These are phyloP conservation scores for Serpula lacrymans DNA, from an alignment of 768 basidiomycete genomes.

Conservation along the genomic window DNA sequence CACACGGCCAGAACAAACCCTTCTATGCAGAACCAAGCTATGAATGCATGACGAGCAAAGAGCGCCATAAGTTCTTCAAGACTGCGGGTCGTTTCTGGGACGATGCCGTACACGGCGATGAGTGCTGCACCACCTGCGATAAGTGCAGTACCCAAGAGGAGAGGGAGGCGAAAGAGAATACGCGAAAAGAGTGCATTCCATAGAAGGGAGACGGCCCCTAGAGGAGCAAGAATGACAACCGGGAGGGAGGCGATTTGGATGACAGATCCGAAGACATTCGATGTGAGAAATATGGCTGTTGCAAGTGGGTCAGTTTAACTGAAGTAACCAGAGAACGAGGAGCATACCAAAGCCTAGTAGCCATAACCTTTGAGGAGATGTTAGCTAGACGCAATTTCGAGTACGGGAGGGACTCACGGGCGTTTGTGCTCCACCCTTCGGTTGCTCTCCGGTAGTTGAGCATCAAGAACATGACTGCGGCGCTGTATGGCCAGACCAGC, in stretches of 20 bases:
- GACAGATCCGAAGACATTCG: slow-evolving; percentile 83
- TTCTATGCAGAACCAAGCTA: slow-evolving; percentile 77
- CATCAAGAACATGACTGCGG: slow-evolving; percentile 87
- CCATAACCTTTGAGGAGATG: too few relatives aligned
- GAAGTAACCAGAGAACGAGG: neutral
- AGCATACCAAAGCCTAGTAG: neutral
- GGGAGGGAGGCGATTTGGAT: slow-evolving; percentile 93
- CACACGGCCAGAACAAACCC: slow-evolving; percentile 55
- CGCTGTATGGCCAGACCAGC: slow-evolving; percentile 90
- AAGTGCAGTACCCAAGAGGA: slow-evolving; percentile 82
- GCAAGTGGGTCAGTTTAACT: slow-evolving; percentile 2
- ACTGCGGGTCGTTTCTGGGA: slow-evolving; percentile 82
- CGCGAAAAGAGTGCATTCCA: slow-evolving; percentile 94
- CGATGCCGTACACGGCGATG: slow-evolving; percentile 89
- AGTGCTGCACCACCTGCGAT: slow-evolving; percentile 87
- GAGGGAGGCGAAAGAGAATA: slow-evolving; percentile 75
- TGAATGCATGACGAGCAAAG: slow-evolving; percentile 72
- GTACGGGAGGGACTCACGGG: slow-evolving; percentile 60
- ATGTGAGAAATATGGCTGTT: slow-evolving; percentile 72
- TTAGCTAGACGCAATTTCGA: too few relatives aligned
- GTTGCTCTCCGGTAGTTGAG: slow-evolving; percentile 58
- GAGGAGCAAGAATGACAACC: slow-evolving; percentile 90
- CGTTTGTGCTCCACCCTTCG: slow-evolving; percentile 72
- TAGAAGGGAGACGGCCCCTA: slow-evolving; percentile 88
- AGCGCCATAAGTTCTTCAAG: slow-evolving; percentile 80